Evolutionary conservation across 2,329 filamentous ascomycete genomes (phyloP), one percentile per base, ranked within the genome.

Genomic region (Scorias spongiosa): DNA sequence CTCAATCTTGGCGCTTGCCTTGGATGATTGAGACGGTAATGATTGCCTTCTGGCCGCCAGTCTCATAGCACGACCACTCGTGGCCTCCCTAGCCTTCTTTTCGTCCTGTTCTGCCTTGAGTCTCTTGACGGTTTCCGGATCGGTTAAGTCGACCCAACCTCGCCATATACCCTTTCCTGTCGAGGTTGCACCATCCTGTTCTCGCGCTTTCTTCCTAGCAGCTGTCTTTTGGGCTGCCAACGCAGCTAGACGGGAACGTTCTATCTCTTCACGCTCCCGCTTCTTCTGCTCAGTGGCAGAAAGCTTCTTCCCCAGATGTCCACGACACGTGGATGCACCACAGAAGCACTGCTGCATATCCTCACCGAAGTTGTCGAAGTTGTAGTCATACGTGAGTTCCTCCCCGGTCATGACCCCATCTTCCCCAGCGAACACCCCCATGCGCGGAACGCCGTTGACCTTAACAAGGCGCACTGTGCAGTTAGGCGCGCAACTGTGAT

Each of bases 401-500:
- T 96, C 87, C 18, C 91, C 91, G 10, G 88, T 94, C 78, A 84
- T 84, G 59, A 98, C 89, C 11, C 86, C 86, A 40, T 74, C 71
- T 54, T 93, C 83, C 29, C 89, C 89, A 10, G 91, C 91, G 60
- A 98, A 98, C 1, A 98, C 75, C 12, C 88, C 91, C 86, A 98
- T 96, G 44, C 91, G 79, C 37, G 89, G 89, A 9, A 42, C 38
- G 26, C 88, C 88, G 41, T 80, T 80, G 44, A 98, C 91, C 63
- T 95, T 96, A 57, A 93, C 86, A 88, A 98, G 96, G 39, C 53
- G 53, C 11, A 60, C 57, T 49, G 83, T 78, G 65, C 89, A 96
- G 60, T 98, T 98, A 2, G 91, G 91, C 45, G 84, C 81, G 65
- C 91, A 98, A 14, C 87, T 94, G 63, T 98, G 91, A 60, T 98